Base-by-base conservation (phyloP, 345 rosid genomes). In the Passiflora organensis region DNA sequence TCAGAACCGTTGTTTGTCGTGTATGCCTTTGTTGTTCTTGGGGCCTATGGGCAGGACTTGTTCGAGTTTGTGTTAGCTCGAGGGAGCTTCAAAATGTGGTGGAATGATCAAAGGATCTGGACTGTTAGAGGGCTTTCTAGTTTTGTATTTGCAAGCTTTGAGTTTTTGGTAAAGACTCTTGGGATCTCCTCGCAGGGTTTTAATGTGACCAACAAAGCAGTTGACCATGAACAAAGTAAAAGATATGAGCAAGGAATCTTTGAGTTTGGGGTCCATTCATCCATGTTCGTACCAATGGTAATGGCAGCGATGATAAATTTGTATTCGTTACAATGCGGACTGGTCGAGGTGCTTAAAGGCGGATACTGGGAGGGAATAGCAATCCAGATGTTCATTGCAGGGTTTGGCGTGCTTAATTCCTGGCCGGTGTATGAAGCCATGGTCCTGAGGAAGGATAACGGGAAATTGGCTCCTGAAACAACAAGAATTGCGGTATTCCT, bases 91-190 rank as follows among this genome's bases (percentile, higher is more conserved):
- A 32, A 39, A 10, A 71, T 51, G 51, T 87, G 97, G 97, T 84
- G 88, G 87, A 84, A 76, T 51, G 84, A 77, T 59, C 94, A 80
- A 53, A 74, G 95, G 53, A 85, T 80, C 49, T 85, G 80, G 81
- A 39, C 67, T 45, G 48, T 90, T 37, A 76, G 69, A 45, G 82
- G 89, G 6, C 19, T 76, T 5, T 51, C 94, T 14, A 53, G 84
- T 57, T 60, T 4, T 62, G 14, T 67, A 1, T 77, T 76, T 38
- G 83, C 80, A 10, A 3, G 45, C 10, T 14, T 61, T 13, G 84
- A 83, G 69, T 85, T 45, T 73, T 6, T 62, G 0, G 76, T 80
- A 41, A 81, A 77, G 51, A 59, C 61, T 43, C 39, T 82, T 5
- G 85, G 85, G 32, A 36, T 87, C 8, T 67, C 82, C 2, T 32